A percentile compares a stretch with the other conserved stretches of the same genome.
Conservation (phyloP, 345 rosid genomes). For the Hibiscus syriacus region DNA sequence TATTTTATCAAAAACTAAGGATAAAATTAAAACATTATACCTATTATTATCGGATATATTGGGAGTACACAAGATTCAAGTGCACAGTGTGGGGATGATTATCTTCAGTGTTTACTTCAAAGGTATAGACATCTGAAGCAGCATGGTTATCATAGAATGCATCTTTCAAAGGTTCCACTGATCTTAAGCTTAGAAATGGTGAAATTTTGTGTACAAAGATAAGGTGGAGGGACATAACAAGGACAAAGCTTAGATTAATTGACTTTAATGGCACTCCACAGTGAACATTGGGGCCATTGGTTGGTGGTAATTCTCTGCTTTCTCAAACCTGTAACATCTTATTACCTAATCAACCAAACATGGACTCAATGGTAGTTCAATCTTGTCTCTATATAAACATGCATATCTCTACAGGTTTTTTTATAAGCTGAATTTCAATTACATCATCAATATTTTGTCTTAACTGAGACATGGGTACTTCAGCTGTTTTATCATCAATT, state of each 20-base stretch:
- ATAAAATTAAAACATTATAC: too few relatives aligned
- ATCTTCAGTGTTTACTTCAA: too few relatives aligned
- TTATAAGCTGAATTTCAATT: neutral
- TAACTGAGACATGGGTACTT: constrained; percentile 17
- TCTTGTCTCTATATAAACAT: constrained; percentile 17
- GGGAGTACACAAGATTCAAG: too few relatives aligned
- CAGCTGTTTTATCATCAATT: neutral
- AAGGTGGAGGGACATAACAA: neutral
- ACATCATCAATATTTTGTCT: too few relatives aligned
- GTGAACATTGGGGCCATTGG: constrained; percentile 19
- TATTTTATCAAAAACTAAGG: too few relatives aligned
- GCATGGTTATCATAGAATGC: too few relatives aligned
- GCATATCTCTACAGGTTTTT: neutral
- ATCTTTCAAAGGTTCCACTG: too few relatives aligned
- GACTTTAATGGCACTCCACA: constrained; percentile 40
- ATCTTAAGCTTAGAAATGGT: neutral
- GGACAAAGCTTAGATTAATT: constrained; percentile 7
- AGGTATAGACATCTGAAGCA: too few relatives aligned
- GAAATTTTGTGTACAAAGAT: constrained; percentile 4
- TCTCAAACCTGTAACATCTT: constrained; percentile 5
- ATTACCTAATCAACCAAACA: constrained; percentile 20
- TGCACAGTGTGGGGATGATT: too few relatives aligned
- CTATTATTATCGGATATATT: too few relatives aligned
- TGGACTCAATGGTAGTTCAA: neutral
- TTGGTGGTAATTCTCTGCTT: constrained; percentile 17